Conservation (phyloP, 2,329 filamentous ascomycete genomes). For the Hypoxylon sp. region DNA sequence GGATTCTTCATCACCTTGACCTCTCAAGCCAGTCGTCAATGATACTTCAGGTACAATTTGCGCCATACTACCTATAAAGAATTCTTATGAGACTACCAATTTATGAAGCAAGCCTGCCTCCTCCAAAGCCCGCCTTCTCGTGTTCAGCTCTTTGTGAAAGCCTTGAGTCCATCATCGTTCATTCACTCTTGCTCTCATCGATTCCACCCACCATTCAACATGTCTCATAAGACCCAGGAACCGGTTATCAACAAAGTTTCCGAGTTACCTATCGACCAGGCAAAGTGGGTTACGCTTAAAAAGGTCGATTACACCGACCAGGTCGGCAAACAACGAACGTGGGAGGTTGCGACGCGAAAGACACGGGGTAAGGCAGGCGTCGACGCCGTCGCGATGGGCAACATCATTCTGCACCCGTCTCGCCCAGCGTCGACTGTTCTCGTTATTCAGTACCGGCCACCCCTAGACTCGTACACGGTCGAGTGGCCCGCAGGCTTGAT, state of each 20-base stretch:
- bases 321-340: conserved; percentile 66
- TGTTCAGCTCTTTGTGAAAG: not conserved
- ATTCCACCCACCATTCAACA: conserved; percentile 47
- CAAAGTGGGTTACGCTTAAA: conserved; percentile 70
- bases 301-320: conserved; percentile 72
- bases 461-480: conserved; percentile 66
- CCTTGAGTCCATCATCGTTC: not conserved
- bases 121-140: not conserved
- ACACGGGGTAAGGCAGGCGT: conserved; percentile 69
- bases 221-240: conserved; percentile 60
- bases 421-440: conserved; percentile 63
- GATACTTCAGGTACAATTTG: not conserved
- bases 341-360: conserved; percentile 73
- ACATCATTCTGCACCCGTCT: conserved; percentile 67
- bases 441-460: conserved; percentile 68
- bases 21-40: not conserved
- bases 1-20: not conserved
- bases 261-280: conserved; percentile 65
- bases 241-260: conserved; percentile 63
- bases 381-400: conserved; percentile 75
- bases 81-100: not conserved
- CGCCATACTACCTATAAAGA: not conserved
- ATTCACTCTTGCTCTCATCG: not conserved
- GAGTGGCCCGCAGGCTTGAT: conserved; percentile 70
- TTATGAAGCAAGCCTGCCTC: conserved; percentile 14